phyloP scores from a whole-genome alignment of 257 asterid species.

The Solanum clarkiae region DNA sequence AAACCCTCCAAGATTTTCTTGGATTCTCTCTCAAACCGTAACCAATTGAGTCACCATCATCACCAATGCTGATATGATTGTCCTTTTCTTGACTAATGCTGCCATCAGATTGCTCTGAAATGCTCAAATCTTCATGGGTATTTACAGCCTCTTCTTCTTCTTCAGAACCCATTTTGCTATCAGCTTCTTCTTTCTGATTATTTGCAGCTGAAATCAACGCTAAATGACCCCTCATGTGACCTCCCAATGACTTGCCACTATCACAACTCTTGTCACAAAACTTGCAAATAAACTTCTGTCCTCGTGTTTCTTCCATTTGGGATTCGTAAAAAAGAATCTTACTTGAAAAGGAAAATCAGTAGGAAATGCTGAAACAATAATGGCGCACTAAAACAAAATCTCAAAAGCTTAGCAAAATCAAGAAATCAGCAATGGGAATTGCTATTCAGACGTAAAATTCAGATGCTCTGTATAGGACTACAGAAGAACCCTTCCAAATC shows the following conservation, averaged over 20 bases:
- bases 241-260: slow-evolving; percentile 83
- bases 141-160: slow-evolving; percentile 1
- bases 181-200: slow-evolving; percentile 16
- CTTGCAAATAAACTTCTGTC: slow-evolving; percentile 46
- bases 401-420: neutral
- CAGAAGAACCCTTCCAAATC: neutral
- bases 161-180: slow-evolving; percentile 8
- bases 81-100: slow-evolving; percentile 17
- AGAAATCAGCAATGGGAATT: neutral
- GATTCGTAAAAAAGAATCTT: slow-evolving; percentile 7
- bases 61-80: slow-evolving; percentile 8
- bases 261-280: slow-evolving; percentile 54
- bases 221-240: slow-evolving; percentile 83
- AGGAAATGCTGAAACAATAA: slow-evolving; percentile 2
- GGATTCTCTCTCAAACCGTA: slow-evolving; percentile 60
- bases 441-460: neutral
- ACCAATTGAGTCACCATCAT: slow-evolving; percentile 24
- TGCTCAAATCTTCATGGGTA: slow-evolving; percentile 1
- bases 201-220: slow-evolving; percentile 51
- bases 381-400: neutral
- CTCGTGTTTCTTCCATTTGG: slow-evolving; percentile 26
- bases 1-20: slow-evolving; percentile 64
- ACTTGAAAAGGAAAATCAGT: slow-evolving; percentile 7
- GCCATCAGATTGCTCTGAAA: slow-evolving; percentile 13
- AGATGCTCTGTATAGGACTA: neutral